These are phyloP conservation scores for Neofusicoccum sp. DNA, from an alignment of 2,329 filamentous ascomycete species.

Conservation along the genomic window DNA sequence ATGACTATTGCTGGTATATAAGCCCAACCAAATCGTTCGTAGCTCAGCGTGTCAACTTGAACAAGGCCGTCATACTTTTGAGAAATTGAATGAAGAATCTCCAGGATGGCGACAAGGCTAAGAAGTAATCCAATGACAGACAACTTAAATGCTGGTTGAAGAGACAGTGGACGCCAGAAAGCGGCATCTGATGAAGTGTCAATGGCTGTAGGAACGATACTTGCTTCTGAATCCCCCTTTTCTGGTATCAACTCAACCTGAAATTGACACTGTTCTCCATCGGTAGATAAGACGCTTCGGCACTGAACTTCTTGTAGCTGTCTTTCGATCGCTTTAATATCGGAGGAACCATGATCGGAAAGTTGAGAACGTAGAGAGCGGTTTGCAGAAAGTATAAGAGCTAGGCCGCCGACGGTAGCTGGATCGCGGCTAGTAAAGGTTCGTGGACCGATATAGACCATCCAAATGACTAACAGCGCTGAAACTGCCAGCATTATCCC, in stretches of 20 bases:
- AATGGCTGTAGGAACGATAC: no score
- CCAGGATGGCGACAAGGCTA: not conserved
- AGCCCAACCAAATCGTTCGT: not conserved
- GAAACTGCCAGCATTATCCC: not conserved
- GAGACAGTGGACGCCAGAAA: constrained; percentile 1
- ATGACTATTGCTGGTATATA: not conserved
- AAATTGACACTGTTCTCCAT: not conserved
- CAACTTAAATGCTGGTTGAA: not conserved
- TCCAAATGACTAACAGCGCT: not conserved
- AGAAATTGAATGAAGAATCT: not conserved
- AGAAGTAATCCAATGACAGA: not conserved
- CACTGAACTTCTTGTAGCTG: not conserved
- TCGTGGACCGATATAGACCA: not conserved
- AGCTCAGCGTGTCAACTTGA: not conserved
- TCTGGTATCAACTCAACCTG: not conserved
- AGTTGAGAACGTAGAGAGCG: not conserved
- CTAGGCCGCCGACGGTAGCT: not conserved
- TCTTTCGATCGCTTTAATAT: not conserved
- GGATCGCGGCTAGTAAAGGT: not conserved
- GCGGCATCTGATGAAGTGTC: no score
- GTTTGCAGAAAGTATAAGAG: not conserved
- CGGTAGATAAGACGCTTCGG: not conserved
- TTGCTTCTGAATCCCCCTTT: no score
- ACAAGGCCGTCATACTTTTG: not conserved
- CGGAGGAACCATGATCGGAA: not conserved